Evolutionary conservation across 139 green algal genomes (phyloP).

Genomic region (Tetradesmus obliquus): DNA sequence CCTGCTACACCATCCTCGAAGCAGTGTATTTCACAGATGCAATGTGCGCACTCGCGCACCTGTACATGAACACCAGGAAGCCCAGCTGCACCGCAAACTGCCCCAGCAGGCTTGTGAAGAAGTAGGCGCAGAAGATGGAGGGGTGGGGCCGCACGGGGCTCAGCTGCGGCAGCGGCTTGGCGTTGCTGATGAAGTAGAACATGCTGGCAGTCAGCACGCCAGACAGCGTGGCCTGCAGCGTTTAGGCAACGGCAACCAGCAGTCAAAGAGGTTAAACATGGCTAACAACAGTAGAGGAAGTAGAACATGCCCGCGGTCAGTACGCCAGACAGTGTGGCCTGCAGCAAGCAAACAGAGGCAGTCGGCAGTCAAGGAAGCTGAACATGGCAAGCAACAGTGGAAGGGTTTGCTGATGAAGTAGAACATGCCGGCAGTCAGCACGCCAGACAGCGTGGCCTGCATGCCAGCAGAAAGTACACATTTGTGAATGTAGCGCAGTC

Average conservation of each 20-base stretch:
- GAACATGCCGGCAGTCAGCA: slow-evolving; percentile 93
- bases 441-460: slow-evolving; percentile 82
- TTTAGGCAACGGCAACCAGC: neutral
- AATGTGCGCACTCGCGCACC: slow-evolving; percentile 5
- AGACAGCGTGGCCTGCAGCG: slow-evolving; percentile 77
- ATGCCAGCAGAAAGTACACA: neutral
- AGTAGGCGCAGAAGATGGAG: slow-evolving; percentile 94
- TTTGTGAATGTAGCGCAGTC: neutral
- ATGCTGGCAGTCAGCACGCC: slow-evolving; percentile 89
- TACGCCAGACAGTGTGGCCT: slow-evolving; percentile 85
- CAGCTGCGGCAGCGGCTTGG: slow-evolving; percentile 86
- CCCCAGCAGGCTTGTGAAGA: slow-evolving; percentile 92
- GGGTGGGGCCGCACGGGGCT: slow-evolving; percentile 89
- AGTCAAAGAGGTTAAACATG: too few relatives aligned
- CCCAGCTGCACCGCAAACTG: slow-evolving; percentile 90
- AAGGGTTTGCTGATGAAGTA: slow-evolving; percentile 89
- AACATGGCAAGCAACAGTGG: slow-evolving; percentile 69
- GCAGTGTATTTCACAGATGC: neutral
- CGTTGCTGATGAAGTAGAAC: slow-evolving; percentile 96
- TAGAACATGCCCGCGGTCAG: slow-evolving; percentile 94
- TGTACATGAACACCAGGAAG: slow-evolving; percentile 85
- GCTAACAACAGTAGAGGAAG: slow-evolving; percentile 71
- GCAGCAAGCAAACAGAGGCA: slow-evolving; percentile 87
- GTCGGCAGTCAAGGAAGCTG: slow-evolving; percentile 95
- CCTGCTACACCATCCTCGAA: too few relatives aligned